These are phyloP conservation scores for Phyllosticta capitalensis DNA, from an alignment of 2,329 filamentous ascomycete species.

Conservation along the genomic window DNA sequence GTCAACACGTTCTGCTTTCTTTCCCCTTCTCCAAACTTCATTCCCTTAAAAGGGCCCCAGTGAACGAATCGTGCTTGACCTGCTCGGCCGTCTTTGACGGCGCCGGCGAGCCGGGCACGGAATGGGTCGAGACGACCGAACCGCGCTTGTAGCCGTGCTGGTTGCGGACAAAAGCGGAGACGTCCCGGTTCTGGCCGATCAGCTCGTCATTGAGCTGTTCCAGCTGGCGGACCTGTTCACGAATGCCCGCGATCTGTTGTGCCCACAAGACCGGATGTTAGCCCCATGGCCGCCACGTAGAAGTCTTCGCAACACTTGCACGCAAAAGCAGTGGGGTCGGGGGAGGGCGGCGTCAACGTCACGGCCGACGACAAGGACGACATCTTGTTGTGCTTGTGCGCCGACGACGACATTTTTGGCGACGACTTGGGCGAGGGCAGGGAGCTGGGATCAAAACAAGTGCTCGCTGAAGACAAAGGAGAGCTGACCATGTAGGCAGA, in stretches of 20 bases:
- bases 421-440: neutral
- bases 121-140: neutral
- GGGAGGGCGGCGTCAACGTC: neutral
- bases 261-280: conserved; percentile 3
- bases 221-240: conserved; percentile 9
- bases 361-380: neutral
- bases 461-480: conserved; percentile 1
- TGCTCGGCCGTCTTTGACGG: neutral
- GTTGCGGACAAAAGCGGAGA: conserved; percentile 2
- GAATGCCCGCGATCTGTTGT: conserved; percentile 8
- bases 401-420: neutral
- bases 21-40: too few species aligned
- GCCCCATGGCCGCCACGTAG: neutral
- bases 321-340: neutral
- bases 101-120: neutral
- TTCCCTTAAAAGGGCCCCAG: neutral
- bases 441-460: neutral
- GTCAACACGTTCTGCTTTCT: too few species aligned
- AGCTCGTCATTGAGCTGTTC: conserved; percentile 9
- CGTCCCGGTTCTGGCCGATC: conserved; percentile 7
- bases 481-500: conserved; percentile 6
- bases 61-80: neutral
- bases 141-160: neutral
- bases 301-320: neutral
- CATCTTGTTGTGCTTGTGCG: neutral